Base-by-base conservation (phyloP, 495 filamentous ascomycete genomes). In the Penicillium roqueforti region DNA sequence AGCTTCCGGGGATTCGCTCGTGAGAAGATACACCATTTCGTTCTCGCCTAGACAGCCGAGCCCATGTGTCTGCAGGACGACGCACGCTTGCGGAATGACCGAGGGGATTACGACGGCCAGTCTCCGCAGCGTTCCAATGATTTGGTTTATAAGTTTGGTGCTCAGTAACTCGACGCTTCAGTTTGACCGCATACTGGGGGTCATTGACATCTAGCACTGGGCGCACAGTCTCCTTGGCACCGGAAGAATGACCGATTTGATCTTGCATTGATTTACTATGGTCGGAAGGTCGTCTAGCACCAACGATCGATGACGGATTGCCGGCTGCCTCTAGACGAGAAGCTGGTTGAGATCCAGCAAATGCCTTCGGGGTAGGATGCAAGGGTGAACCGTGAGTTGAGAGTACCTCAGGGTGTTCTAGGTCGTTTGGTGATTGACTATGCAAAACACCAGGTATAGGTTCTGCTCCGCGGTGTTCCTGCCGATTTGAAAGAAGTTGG, bases 401-500 rank as follows among this genome's bases (percentile, higher is more conserved):
- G 19, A 19, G 7, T 26, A 13, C 20, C n/a, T n/a, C 47, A 20
- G 10, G 10, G 40, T 41, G 38, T 28, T 39, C 28, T 28, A 14
- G 14, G 8, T 1, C 20, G 25, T n/a, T 32, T 18, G 38, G 11
- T 13, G 29, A 32, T 26, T 26, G 41, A 26, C 23, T 4, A 10
- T 16, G 4, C 23, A 26, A 43, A 26, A 3, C 23, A 32, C 5
- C 7, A 39, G 26, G 6, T n/a, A n/a, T 22, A 39, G 52, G 26
- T 26, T 16, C 31, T 20, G 41, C 10, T 20, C 23, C 37, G 28
- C 31, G 37, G 13, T 8, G 16, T 13, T 51, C 51, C 19, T 52
- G 59, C 31, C 65, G 66, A 3, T 55, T 60, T 20, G 73, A 66
- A 14, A 72, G 39, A 28, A 72, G 58, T 34, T 72, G 73, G 3